These are phyloP conservation scores for Puccinia horiana DNA, from an alignment of 1,284 basidiomycete genomes.

Conservation along the genomic window DNA sequence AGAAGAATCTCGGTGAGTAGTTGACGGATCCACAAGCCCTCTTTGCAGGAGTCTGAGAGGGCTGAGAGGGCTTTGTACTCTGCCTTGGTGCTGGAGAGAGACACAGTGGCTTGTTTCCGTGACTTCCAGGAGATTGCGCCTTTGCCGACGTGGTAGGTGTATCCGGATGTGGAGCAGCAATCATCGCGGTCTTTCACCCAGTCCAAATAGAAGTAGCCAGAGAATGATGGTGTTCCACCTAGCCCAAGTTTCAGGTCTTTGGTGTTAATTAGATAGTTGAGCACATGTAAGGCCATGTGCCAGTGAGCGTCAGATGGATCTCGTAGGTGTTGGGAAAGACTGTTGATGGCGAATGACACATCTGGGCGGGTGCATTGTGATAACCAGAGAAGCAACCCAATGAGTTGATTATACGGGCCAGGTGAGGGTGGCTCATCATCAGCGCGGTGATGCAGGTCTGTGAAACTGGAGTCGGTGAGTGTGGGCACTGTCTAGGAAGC, in stretches of 20 bases:
- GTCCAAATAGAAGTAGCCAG: background rate
- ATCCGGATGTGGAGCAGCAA: background rate
- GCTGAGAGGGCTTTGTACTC: too few species aligned
- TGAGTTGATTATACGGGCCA: background rate
- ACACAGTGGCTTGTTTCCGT: too few species aligned
- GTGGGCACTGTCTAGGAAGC: background rate
- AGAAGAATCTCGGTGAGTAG: background rate
- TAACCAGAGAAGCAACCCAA: conserved; percentile 4
- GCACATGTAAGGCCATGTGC: background rate
- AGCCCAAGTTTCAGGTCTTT: background rate
- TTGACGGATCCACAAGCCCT: too few species aligned
- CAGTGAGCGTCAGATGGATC: conserved; percentile 17
- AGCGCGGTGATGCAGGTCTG: background rate
- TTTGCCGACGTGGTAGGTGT: background rate
- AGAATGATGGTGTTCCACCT: background rate
- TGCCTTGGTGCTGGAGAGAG: too few species aligned
- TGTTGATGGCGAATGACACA: conserved; percentile 3
- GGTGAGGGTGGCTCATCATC: background rate
- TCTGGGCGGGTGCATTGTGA: background rate
- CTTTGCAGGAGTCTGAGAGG: too few species aligned
- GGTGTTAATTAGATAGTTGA: background rate
- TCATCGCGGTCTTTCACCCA: background rate
- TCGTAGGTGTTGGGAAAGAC: background rate
- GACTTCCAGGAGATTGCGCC: conserved; percentile 22
- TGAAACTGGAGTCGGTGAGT: background rate